These are phyloP conservation scores for Cajanus cajan DNA, from an alignment of 306 rosid genomes.

Conservation along the genomic window DNA sequence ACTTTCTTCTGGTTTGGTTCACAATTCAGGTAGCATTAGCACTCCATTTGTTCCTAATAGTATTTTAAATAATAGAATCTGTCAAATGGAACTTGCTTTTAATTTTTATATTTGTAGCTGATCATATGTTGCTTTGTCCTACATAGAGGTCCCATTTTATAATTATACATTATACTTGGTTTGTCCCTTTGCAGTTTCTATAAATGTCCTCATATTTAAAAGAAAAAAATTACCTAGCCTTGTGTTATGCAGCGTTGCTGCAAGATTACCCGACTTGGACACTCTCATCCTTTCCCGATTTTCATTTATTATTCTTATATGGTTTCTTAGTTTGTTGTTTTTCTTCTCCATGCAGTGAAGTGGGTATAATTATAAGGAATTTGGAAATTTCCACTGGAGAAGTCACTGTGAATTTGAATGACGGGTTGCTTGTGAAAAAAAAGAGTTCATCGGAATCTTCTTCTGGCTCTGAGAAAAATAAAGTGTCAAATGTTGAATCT, in stretches of 20 bases:
- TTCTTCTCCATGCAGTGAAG: slow-evolving; percentile 55
- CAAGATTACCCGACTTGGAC: not conserved
- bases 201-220: not conserved
- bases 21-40: not conserved
- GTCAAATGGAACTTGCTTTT: not conserved
- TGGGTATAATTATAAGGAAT: slow-evolving; percentile 62
- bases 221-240: not conserved
- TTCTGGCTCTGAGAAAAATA: slow-evolving; percentile 44
- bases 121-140: not conserved
- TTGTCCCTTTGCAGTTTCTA: not conserved
- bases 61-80: not conserved
- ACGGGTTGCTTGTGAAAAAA: slow-evolving; percentile 58
- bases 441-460: slow-evolving; percentile 58
- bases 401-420: slow-evolving; percentile 68
- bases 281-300: not conserved
- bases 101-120: not conserved
- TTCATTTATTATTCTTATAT: slow-evolving; percentile 22
- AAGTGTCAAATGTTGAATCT: slow-evolving; percentile 46
- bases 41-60: not conserved
- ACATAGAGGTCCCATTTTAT: slow-evolving; percentile 7
- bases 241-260: not conserved
- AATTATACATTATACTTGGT: not conserved
- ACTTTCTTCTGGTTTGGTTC: slow-evolving; percentile 5
- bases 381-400: slow-evolving; percentile 65
- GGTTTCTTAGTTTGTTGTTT: slow-evolving; percentile 14